Percentiles rank a stretch among this genome's conserved stretches.
Conservation (phyloP, 495 filamentous ascomycete genomes). For the Bathelium albidoporum region DNA sequence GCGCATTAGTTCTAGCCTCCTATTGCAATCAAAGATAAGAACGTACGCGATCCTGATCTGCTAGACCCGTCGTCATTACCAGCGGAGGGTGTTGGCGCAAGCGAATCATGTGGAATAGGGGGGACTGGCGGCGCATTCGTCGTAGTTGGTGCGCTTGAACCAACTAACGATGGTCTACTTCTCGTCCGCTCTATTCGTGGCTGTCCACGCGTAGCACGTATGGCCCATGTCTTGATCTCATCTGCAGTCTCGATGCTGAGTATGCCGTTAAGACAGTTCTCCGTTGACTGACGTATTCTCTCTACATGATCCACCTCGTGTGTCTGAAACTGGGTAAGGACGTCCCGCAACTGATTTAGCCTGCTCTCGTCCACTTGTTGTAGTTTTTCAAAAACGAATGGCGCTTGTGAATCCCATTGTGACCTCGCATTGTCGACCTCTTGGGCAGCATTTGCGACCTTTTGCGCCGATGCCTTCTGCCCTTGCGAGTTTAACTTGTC, state of each 20-base stretch:
- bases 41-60: not conserved
- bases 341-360: slow-evolving; percentile 84
- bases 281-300: slow-evolving; percentile 60
- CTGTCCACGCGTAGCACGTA: slow-evolving; percentile 34
- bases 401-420: slow-evolving; percentile 93
- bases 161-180: not conserved
- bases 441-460: slow-evolving; percentile 63
- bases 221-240: slow-evolving; percentile 80
- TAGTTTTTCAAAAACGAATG: slow-evolving; percentile 89
- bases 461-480: slow-evolving; percentile 65
- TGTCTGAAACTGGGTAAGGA: slow-evolving; percentile 84
- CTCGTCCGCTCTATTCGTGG: slow-evolving; percentile 22
- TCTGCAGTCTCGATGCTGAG: slow-evolving; percentile 79
- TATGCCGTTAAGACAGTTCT: slow-evolving; percentile 72
- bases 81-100: not conserved
- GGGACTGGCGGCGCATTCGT: not conserved
- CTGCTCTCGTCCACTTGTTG: slow-evolving; percentile 85
- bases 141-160: not conserved
- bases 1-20: slow-evolving; percentile 10
- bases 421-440: slow-evolving; percentile 65
- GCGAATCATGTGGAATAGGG: not conserved
- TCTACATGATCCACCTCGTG: slow-evolving; percentile 87
- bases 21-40: not conserved
- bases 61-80: slow-evolving; percentile 1
- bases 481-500: slow-evolving; percentile 79